phyloP scores from a whole-genome alignment of 1,139 yeast species.

The Yamadazyma diospyri region DNA sequence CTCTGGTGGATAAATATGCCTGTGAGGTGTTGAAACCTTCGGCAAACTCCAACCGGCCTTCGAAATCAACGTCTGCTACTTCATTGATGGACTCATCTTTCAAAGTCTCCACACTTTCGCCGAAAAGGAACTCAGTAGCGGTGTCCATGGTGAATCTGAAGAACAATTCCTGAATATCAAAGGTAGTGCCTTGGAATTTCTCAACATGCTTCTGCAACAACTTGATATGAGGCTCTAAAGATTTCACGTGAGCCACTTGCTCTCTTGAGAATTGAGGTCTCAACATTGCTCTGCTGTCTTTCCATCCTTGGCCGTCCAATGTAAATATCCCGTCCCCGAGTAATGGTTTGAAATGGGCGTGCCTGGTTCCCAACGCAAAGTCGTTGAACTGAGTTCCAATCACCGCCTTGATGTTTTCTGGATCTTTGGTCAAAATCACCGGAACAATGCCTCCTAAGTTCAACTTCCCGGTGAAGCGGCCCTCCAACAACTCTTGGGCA shows the following conservation, averaged over 20 bases:
- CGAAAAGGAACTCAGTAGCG: slow-evolving; percentile 58
- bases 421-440: slow-evolving; percentile 28
- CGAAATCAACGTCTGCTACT: slow-evolving; percentile 28
- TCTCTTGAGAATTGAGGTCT: slow-evolving; percentile 59
- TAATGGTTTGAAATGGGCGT: slow-evolving; percentile 37
- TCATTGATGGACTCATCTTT: slow-evolving; percentile 50
- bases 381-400: slow-evolving; percentile 48
- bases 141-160: slow-evolving; percentile 54
- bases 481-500: slow-evolving; percentile 14
- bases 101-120: slow-evolving; percentile 47
- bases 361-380: slow-evolving; percentile 49
- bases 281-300: slow-evolving; percentile 54
- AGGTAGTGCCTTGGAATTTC: slow-evolving; percentile 24
- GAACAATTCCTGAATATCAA: slow-evolving; percentile 49
- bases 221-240: slow-evolving; percentile 47
- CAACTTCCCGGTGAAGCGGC: slow-evolving; percentile 19
- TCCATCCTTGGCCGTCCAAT: slow-evolving; percentile 54
- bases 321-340: slow-evolving; percentile 61
- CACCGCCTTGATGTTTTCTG: slow-evolving; percentile 39
- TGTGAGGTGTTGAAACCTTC: slow-evolving; percentile 30
- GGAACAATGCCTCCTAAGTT: slow-evolving; percentile 49
- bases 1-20: slow-evolving; percentile 26
- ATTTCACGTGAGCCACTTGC: slow-evolving; percentile 48
- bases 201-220: slow-evolving; percentile 31
- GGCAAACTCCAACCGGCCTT: slow-evolving; percentile 20